A percentile compares a stretch with the other conserved stretches of the same genome.
Evolutionary conservation across 805 yeast genomes (phyloP).

Genomic region (Saturnispora kantuleensis): DNA sequence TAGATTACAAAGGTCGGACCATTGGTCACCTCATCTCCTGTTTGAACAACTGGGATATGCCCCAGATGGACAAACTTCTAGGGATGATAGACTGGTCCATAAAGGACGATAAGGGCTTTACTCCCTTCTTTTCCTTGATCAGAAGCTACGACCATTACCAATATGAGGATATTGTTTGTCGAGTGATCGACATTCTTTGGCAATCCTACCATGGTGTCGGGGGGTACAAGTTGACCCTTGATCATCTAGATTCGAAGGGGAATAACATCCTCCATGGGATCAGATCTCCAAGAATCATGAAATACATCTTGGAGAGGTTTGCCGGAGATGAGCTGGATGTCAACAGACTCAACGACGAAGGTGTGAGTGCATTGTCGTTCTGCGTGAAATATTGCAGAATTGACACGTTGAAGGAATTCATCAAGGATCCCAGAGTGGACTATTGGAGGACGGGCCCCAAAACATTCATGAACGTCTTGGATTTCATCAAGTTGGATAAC

Average conservation of each 20-base stretch:
- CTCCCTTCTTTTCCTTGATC: constrained; percentile 69
- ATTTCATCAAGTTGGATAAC: constrained; percentile 34
- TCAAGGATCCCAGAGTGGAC: constrained; percentile 41
- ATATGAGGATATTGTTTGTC: constrained; percentile 40
- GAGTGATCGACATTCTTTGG: constrained; percentile 31
- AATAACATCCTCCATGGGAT: constrained; percentile 72
- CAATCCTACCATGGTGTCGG: constrained; percentile 34
- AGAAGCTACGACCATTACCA: constrained; percentile 71
- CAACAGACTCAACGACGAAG: constrained; percentile 50
- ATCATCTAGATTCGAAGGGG: constrained; percentile 65
- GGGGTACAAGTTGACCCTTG: constrained; percentile 29
- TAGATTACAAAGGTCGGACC: constrained; percentile 47
- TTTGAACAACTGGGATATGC: background rate
- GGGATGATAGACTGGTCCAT: constrained; percentile 47
- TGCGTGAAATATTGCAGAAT: constrained; percentile 60
- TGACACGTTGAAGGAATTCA: constrained; percentile 44
- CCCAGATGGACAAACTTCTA: background rate
- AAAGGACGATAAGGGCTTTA: constrained; percentile 56
- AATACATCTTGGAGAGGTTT: constrained; percentile 29
- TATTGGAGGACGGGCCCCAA: constrained; percentile 26
- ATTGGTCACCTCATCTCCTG: constrained; percentile 59
- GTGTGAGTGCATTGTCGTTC: constrained; percentile 60
- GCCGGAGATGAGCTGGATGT: constrained; percentile 32
- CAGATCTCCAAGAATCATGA: constrained; percentile 35
- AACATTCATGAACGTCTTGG: constrained; percentile 31